Conservation (phyloP, 768 basidiomycete genomes). For the Suillus decipiens region DNA sequence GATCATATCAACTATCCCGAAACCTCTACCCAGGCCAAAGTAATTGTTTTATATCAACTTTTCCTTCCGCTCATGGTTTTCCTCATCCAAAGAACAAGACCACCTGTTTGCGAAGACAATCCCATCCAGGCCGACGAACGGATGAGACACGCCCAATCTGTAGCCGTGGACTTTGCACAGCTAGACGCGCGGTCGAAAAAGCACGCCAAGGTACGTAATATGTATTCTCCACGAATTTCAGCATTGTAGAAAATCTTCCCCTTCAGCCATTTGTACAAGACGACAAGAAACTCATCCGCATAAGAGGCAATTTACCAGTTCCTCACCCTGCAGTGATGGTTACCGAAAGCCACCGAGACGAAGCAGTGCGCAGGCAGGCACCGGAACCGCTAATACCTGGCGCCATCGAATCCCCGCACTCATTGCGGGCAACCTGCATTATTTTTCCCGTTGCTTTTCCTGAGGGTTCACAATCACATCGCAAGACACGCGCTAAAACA, state of each 20-base stretch:
- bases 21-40: constrained; percentile 42
- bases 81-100: constrained; percentile 39
- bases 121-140: constrained; percentile 45
- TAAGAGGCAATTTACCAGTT: neutral
- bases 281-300: constrained; percentile 16
- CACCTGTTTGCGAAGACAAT: constrained; percentile 53
- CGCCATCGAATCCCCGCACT: constrained; percentile 24
- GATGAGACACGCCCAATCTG: constrained; percentile 37
- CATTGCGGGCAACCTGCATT: constrained; percentile 19
- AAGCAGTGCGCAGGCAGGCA: neutral
- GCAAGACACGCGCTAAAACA: neutral
- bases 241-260: constrained; percentile 4
- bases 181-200: constrained; percentile 28
- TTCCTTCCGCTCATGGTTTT: neutral
- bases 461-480: neutral
- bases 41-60: constrained; percentile 22
- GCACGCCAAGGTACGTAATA: constrained; percentile 21
- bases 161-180: constrained; percentile 41
- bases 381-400: neutral
- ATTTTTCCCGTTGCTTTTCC: constrained; percentile 22
- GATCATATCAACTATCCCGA: constrained; percentile 45
- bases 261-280: constrained; percentile 15
- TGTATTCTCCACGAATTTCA: neutral
- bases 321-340: constrained; percentile 25
- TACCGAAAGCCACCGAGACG: constrained; percentile 21